Base-by-base conservation (phyloP, 805 yeast species). In the Starmerella apicola region DNA sequence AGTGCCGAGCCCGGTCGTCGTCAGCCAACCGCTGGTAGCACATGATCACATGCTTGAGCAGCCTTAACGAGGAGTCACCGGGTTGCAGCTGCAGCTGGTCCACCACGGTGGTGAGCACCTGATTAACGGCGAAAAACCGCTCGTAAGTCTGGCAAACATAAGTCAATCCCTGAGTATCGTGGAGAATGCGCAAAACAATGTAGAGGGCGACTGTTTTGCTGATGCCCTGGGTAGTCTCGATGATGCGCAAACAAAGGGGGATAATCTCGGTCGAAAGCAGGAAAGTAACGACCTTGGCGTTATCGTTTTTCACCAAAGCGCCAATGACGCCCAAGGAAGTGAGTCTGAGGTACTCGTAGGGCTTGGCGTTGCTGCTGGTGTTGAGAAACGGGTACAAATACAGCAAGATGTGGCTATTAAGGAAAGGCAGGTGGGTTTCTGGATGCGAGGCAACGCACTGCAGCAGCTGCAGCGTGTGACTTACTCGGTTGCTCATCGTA, bases 371-470 rank as follows among this genome's bases (percentile, higher is more conserved):
- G 27, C 94, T 82, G 48, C 81, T 81, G 3, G 97, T 86, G 55
- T 85, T 84, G 55, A 88, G 70, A 55, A 88, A 88, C 23, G 98
- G 98, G 62, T 91, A 91, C 42, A 88, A 66, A 52, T 85, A 91
- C 35, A 91, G 66, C 35, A 97, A 95, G 43, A 88, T 76, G 54
- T 91, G 94, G 2, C 97, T 95, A 58, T 75, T 78, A 45, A 88
- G 65, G 51, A 88, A 88, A 40, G 81, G 69, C 23, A 74, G 76
- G 56, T 95, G 75, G 0, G 97, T 91, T 48, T 84, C 94, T 28
- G 78, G 76, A 57, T 91, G 95, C 1, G 95, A 81, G 2, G 98
- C 98, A 31, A 88, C 95, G 62, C 98, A 91, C 61, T 88, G 98
- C 49, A 88, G 68, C 35, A 91, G 70, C 7, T 95, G 96, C 52